Conservation (phyloP, 2,329 filamentous ascomycete genomes). For the Curvularia eragrostidis region DNA sequence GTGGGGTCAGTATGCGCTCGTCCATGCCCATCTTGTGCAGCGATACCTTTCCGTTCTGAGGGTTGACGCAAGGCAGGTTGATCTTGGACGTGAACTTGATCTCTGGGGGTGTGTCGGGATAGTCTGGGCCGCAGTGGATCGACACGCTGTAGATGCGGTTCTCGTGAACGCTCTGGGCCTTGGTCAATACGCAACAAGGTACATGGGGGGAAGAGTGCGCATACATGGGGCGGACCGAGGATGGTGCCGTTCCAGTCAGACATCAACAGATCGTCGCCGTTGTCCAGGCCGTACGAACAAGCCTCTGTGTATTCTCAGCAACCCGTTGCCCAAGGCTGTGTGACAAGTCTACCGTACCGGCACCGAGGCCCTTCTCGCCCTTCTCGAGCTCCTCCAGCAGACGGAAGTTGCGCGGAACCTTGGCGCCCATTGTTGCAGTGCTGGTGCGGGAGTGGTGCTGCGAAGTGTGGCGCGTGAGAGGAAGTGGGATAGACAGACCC, state of each 20-base stretch:
- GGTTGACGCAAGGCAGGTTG: constrained; percentile 94
- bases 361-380: constrained; percentile 95
- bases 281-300: constrained; percentile 94
- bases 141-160: constrained; percentile 99
- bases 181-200: constrained; percentile 9
- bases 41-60: constrained; percentile 72
- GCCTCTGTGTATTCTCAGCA: constrained; percentile 67
- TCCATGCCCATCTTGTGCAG: not conserved
- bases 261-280: constrained; percentile 94
- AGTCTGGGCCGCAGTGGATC: constrained; percentile 90
- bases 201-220: constrained; percentile 46
- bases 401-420: constrained; percentile 94
- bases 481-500: constrained; percentile 42
- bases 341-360: constrained; percentile 62
- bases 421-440: constrained; percentile 63
- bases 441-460: constrained; percentile 15
- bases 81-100: constrained; percentile 94
- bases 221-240: constrained; percentile 91
- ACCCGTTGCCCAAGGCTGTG: constrained; percentile 1
- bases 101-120: constrained; percentile 86
- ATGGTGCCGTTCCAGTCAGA: constrained; percentile 99
- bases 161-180: constrained; percentile 82
- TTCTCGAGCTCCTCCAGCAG: constrained; percentile 98
- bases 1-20: constrained; percentile 11
- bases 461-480: constrained; percentile 25